Evolutionary conservation across 2,329 filamentous ascomycete species (phyloP), one percentile per base, ranked within the genome.

Genomic region (Fusarium agapanthi): DNA sequence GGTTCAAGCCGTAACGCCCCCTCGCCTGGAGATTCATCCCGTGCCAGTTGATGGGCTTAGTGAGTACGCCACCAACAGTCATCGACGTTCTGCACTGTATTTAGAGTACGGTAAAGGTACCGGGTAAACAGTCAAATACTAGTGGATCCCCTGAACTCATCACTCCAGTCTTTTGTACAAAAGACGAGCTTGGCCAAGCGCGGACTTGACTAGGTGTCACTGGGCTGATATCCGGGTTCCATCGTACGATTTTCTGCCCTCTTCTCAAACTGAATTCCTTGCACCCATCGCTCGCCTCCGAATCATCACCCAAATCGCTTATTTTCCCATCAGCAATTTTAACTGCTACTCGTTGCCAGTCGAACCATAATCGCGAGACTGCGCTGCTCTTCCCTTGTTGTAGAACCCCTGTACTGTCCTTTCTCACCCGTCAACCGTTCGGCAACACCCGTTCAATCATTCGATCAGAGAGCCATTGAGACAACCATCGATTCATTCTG

Each of bases 221-320:
- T 78, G 77, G 77, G 69, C 77, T 79, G 76, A 79, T 79, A 70
- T 73, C 69, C 65, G 57, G 67, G 71, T 72, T 71, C 73, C 73
- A 79, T 80, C 77, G 77, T 80, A 80, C 78, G 78, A 80, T 80
- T 77, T 72, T 67, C 55, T 60, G 55, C 72, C 68, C 63, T 74
- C 73, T 75, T 72, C 73, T 71, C 76, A 77, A 71, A 67, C 67
- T 62, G 74, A 77, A 75, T 76, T 76, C 72, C 76, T 76, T 78
- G 75, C 75, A 76, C 62, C 57, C 59, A 67, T 74, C 72, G 68
- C 71, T 72, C 41, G 65, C 37, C 65, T 71, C 64, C 73, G 55
- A 67, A 65, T 61, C 50, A 71, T 71, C 72, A 40, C 65, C 73
- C 76, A 73, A 74, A 43, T 67, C 60, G 65, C 47, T 32, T 43